These are phyloP conservation scores for Amaranthus tricolor DNA, from an alignment of 179 eudicot species.

Conservation along the genomic window DNA sequence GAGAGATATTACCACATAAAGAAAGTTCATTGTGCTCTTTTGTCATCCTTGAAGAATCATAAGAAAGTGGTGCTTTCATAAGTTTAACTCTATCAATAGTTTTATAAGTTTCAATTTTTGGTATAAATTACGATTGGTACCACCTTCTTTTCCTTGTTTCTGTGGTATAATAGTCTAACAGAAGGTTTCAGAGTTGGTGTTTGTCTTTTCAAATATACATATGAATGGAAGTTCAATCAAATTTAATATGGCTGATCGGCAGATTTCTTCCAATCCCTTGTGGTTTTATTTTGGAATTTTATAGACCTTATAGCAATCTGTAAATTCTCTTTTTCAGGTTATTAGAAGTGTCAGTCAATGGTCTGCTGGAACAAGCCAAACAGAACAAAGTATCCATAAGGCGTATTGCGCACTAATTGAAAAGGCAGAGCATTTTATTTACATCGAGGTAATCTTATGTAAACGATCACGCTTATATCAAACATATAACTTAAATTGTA, in stretches of 20 bases:
- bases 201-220: background rate
- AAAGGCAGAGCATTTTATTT: slow-evolving; percentile 79
- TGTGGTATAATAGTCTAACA: background rate
- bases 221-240: background rate
- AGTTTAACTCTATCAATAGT: background rate
- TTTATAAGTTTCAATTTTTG: background rate
- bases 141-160: background rate
- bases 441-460: slow-evolving; percentile 68
- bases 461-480: background rate
- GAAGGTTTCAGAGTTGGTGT: background rate
- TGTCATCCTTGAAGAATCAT: background rate
- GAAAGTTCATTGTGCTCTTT: background rate
- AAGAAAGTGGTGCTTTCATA: background rate
- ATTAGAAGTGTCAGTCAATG: slow-evolving; percentile 94
- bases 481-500: background rate
- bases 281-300: background rate
- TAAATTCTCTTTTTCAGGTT: slow-evolving; percentile 39
- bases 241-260: background rate
- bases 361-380: slow-evolving; percentile 98
- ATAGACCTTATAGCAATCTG: background rate
- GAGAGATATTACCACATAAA: background rate
- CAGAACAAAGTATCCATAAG: slow-evolving; percentile 90
- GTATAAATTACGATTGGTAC: background rate
- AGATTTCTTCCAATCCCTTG: background rate
- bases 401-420: slow-evolving; percentile 95